Evolutionary conservation across 805 yeast genomes (phyloP).

Genomic region (Saccharomyces paradoxus): DNA sequence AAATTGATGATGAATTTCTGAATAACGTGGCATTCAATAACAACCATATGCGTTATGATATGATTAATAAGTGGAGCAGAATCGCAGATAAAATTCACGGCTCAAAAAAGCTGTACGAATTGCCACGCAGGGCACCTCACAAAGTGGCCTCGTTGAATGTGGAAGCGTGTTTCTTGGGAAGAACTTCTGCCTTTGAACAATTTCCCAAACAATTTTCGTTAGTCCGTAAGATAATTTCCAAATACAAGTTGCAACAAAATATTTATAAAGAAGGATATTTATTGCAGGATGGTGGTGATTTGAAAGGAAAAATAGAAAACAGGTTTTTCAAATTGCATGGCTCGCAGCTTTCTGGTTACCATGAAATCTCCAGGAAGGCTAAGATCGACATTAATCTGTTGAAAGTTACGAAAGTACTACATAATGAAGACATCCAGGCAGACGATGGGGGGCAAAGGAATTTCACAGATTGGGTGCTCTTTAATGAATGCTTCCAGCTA

Average conservation of each 20-base stretch:
- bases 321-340: slow-evolving; percentile 72
- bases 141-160: slow-evolving; percentile 59
- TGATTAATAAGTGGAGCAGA: slow-evolving; percentile 69
- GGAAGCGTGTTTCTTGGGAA: slow-evolving; percentile 61
- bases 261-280: slow-evolving; percentile 55
- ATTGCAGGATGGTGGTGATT: slow-evolving; percentile 89
- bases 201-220: slow-evolving; percentile 63
- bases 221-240: slow-evolving; percentile 37
- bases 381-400: slow-evolving; percentile 69
- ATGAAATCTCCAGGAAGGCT: slow-evolving; percentile 58
- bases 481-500: slow-evolving; percentile 69
- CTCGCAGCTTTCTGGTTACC: slow-evolving; percentile 64
- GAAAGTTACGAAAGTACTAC: slow-evolving; percentile 45
- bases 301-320: slow-evolving; percentile 55
- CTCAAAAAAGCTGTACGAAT: slow-evolving; percentile 5
- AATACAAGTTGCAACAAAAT: slow-evolving; percentile 31
- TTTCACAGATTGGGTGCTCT: slow-evolving; percentile 61
- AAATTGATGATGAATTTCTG: slow-evolving; percentile 20
- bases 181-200: slow-evolving; percentile 49
- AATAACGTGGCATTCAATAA: slow-evolving; percentile 8
- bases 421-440: slow-evolving; percentile 25
- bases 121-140: slow-evolving; percentile 41
- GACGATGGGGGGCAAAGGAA: slow-evolving; percentile 38
- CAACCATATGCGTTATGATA: slow-evolving; percentile 5
- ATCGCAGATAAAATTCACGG: slow-evolving; percentile 2